Base-by-base conservation (phyloP, 2,329 filamentous ascomycete species). In the Monilinia fructicola region DNA sequence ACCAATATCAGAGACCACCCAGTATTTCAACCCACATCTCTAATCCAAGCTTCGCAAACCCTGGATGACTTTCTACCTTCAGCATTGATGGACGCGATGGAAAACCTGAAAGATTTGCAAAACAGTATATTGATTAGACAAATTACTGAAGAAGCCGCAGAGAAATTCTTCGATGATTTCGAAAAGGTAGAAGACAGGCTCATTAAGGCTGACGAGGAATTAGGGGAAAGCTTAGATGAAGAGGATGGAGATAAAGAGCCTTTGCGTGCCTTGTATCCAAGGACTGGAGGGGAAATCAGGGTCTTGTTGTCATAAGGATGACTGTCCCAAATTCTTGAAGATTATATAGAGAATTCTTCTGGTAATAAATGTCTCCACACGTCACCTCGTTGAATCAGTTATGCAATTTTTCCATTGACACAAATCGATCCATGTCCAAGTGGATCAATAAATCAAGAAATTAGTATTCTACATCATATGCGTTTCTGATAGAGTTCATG, bases 61-160 rank as follows among this genome's bases (percentile, higher is more conserved):
- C 82, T 99, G 9, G 95, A 99, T 74, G 88, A 92, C 68, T 99
- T 98, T 79, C 81, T 99, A 31, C 93, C 95, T 0, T 96, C 92
- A 1, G 95, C 94, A 3, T 83, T 97, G 40, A 94, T 97, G 82
- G 95, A 99, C 76, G 93, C 93, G 3, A 87, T 91, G 72, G 90
- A 95, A 61, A 91, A 92, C 68, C 78, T 98, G 35, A 89, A 89
- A 70, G 82, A 86, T 53, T 79, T 99, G 1, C 87, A 90, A 69
- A 90, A 91, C 73, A 85, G 90, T 1, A 83, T 82, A 14, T 79
- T 96, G 67, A 89, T 90, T 18, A 86, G 91, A 58, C 83, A 88
- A 56, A 85, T 97, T 59, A 95, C 92, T 0, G 91, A 96, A 73
- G 86, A 90, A 70, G 94, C 93, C 0, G 91, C 93, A 0, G 88